Conservation (phyloP, 2,329 filamentous ascomycete genomes). For the Coniochaeta ligniaria region DNA sequence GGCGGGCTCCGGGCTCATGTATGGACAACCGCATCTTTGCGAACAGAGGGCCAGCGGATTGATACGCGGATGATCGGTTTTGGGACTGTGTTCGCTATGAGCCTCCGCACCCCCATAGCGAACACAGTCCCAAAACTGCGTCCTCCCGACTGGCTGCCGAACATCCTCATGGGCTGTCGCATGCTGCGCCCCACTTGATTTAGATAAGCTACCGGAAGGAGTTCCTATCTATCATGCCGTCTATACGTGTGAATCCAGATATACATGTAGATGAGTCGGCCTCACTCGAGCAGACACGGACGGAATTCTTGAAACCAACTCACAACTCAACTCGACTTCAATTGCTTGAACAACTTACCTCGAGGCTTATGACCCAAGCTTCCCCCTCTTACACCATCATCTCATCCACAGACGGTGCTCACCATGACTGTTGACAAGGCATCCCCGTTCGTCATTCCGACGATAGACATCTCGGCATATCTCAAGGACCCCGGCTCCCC, state of each 20-base stretch:
- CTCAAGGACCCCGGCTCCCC: conserved; percentile 19
- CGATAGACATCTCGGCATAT: conserved; percentile 24
- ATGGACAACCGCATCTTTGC: not conserved
- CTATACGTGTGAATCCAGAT: not conserved
- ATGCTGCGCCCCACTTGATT: not conserved
- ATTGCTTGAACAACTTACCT: not conserved
- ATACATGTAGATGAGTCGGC: not conserved
- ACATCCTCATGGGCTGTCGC: not conserved
- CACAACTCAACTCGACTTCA: not conserved
- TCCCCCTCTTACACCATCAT: not conserved
- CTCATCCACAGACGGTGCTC: not conserved
- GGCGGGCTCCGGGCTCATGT: not conserved
- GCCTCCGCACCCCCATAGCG: no score
- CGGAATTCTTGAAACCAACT: no score
- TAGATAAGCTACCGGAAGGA: not conserved
- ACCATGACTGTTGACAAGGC: conserved; percentile 1
- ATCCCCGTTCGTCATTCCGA: conserved; percentile 16
- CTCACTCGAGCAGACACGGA: not conserved
- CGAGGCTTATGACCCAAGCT: not conserved
- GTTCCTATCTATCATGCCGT: not conserved
- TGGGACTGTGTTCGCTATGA: not conserved
- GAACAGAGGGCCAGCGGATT: not conserved
- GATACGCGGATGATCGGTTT: not conserved
- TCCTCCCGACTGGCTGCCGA: not conserved
- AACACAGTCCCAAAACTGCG: no score